Evolutionary conservation across 768 basidiomycete species (phyloP).

Genomic region (Kwoniella heveanensis): DNA sequence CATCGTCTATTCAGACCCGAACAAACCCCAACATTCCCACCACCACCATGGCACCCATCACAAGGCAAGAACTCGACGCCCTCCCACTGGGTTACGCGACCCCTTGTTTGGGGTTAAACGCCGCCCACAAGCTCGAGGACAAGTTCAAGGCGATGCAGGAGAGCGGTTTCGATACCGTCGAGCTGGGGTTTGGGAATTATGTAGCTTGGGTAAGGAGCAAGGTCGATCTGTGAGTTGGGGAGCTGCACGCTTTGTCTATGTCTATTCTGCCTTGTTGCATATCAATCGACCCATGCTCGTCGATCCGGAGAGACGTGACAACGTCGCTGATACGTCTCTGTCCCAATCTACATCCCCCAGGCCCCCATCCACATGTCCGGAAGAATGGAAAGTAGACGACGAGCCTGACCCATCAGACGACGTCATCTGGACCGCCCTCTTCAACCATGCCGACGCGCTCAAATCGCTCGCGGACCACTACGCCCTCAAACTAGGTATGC

Average conservation of each 20-base stretch:
- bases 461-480: conserved; percentile 13
- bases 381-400: conserved; percentile 20
- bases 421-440: conserved; percentile 18
- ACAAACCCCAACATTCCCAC: no score
- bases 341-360: not conserved
- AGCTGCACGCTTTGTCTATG: no score
- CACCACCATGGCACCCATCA: conserved; percentile 3
- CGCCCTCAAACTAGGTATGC: conserved; percentile 28
- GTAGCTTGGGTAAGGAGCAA: conserved; percentile 19
- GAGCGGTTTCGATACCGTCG: conserved; percentile 12
- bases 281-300: no score
- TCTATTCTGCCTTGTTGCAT: no score
- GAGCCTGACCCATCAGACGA: conserved; percentile 29
- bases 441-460: conserved; percentile 8
- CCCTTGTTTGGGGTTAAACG: conserved; percentile 22
- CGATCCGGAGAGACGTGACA: no score
- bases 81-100: conserved; percentile 16
- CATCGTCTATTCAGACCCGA: no score
- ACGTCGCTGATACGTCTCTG: not conserved
- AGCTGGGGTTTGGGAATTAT: conserved; percentile 19
- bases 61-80: conserved; percentile 4
- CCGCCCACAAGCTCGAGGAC: conserved; percentile 21
- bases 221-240: conserved; percentile 18
- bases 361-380: conserved; percentile 19
- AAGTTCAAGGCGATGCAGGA: conserved; percentile 19